Evolutionary conservation across 2,329 filamentous ascomycete species (phyloP).

Genomic region (Hysterium pulicare): DNA sequence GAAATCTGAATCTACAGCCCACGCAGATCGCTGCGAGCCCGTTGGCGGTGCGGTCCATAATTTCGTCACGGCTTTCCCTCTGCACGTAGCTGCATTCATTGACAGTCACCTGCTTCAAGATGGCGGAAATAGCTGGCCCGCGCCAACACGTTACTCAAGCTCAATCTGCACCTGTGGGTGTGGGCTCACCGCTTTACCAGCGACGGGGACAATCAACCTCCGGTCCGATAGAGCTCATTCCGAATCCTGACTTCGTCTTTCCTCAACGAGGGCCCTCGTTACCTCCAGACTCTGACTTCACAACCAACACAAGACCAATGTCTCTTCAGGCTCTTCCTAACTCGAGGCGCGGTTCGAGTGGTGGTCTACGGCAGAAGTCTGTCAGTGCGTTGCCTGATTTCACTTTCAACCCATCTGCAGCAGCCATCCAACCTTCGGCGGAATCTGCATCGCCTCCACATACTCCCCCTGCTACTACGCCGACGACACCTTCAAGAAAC

Average conservation of each 20-base stretch:
- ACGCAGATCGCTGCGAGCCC: constrained; percentile 19
- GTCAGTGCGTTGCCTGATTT: constrained; percentile 46
- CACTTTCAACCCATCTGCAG: constrained; percentile 47
- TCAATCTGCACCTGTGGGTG: constrained; percentile 21
- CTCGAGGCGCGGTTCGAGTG: constrained; percentile 31
- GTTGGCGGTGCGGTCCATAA: constrained; percentile 25
- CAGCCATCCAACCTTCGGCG: constrained; percentile 24
- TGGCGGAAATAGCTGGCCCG: constrained; percentile 38
- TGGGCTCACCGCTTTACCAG: constrained; percentile 38
- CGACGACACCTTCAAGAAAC: constrained; percentile 51
- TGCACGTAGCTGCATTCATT: constrained; percentile 20
- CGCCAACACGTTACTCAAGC: constrained; percentile 39
- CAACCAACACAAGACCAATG: constrained; percentile 35
- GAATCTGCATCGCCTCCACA: constrained; percentile 33
- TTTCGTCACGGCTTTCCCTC: constrained; percentile 22
- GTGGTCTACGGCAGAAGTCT: constrained; percentile 39
- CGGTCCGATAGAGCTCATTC: constrained; percentile 42
- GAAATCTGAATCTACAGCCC: constrained; percentile 18
- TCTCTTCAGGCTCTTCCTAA: constrained; percentile 35
- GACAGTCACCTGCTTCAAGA: constrained; percentile 25
- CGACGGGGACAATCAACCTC: constrained; percentile 30
- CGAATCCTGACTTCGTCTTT: constrained; percentile 50
- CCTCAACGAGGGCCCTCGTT: constrained; percentile 36
- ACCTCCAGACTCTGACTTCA: constrained; percentile 26
- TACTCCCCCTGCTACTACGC: constrained; percentile 33